phyloP scores from a whole-genome alignment of 2,329 filamentous ascomycete species.

The Alternaria rosae region DNA sequence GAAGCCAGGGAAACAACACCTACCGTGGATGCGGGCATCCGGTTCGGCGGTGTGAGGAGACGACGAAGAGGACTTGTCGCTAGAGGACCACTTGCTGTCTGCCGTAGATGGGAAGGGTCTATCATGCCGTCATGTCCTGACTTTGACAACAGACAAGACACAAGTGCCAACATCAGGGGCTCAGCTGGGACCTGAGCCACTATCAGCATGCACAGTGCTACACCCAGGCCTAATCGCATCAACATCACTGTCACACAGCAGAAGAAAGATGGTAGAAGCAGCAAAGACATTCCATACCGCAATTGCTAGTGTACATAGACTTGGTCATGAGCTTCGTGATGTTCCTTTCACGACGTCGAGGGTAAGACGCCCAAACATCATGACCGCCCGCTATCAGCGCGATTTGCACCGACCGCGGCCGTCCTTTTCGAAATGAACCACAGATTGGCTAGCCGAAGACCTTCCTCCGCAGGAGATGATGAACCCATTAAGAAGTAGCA shows the following conservation, averaged over 20 bases:
- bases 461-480: constrained; percentile 28
- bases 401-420: constrained; percentile 40
- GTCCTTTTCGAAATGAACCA: constrained; percentile 29
- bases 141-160: not conserved
- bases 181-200: constrained; percentile 28
- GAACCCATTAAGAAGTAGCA: constrained; percentile 35
- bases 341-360: constrained; percentile 32
- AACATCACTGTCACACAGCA: constrained; percentile 2
- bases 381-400: constrained; percentile 29
- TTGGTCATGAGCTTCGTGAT: constrained; percentile 49
- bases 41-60: constrained; percentile 10
- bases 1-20: constrained; percentile 3
- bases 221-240: constrained; percentile 12
- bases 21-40: constrained; percentile 19
- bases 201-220: constrained; percentile 33
- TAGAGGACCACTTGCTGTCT: not conserved
- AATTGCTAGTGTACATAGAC: constrained; percentile 48
- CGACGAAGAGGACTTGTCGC: not conserved
- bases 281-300: constrained; percentile 43
- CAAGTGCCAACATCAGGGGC: not conserved
- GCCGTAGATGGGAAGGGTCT: not conserved
- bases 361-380: constrained; percentile 45
- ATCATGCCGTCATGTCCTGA: not conserved
- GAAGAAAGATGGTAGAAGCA: constrained; percentile 10
- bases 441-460: constrained; percentile 32